Evolutionary conservation across 1,139 yeast species (phyloP), one percentile per base, ranked within the genome.

Genomic region (Chernovozyma sophiae-reginae): DNA sequence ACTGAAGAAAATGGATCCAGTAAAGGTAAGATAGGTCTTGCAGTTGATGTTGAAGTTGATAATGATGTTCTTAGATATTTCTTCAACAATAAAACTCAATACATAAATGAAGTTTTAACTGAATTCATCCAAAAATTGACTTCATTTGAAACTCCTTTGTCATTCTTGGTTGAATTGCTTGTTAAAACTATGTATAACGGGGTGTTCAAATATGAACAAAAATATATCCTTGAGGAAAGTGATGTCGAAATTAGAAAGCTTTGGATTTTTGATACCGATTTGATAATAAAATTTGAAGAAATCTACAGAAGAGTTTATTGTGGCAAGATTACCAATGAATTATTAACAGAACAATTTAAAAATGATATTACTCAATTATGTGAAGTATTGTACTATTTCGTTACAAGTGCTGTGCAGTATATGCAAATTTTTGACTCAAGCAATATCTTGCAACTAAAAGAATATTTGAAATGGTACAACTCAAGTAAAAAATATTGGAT

Each of bases 401-500:
- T 59, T 16, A 62, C 60, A 33, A 57, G 54, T 41, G 73, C 73
- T 11, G 63, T 70, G n/a, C 39, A 35, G 16, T 65, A 49, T 42
- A 65, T 68, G 72, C 53, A 57, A 36, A 28, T 30, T 7, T 29
- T 43, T 14, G 63, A 55, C 15, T 8, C 20, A 6, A 43, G 44
- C 4, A 34, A 47, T 32, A 45, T 49, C 30, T 54, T 47, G 16
- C 62, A 62, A 33, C 48, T 58, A 15, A 43, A 44, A 6, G 65
- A 59, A n/a, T 68, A 68, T 41, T 25, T 43, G 16, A 46, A 43
- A 22, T 70, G 74, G 73, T 69, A 64, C 45, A 53, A 52, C 13
- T 36, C 40, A 5, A 53, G 60, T 30, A 65, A 60, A 43, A 36
- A 44, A 6, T 45, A 52, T 16, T 81, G 94, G 94, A 73, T 81